phyloP scores from a whole-genome alignment of 2,329 filamentous ascomycete species.

The Aureobasidium zeae region DNA sequence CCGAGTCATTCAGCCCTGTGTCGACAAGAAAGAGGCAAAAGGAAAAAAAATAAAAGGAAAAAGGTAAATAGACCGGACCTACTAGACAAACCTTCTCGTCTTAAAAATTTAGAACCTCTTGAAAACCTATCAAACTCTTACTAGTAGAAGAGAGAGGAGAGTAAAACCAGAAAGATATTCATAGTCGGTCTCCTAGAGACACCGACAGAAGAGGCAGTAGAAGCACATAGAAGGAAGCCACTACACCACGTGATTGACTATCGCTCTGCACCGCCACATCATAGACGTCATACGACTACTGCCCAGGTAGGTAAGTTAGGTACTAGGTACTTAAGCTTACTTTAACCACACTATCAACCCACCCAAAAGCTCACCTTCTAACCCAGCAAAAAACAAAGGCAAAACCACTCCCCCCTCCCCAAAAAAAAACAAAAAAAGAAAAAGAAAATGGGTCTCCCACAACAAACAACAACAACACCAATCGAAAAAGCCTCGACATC shows the following conservation, averaged over 20 bases:
- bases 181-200: neutral
- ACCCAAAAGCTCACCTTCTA: neutral
- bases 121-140: too few species aligned
- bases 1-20: too few species aligned
- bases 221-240: neutral
- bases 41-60: too few species aligned
- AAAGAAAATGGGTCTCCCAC: conserved; percentile 14
- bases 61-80: too few species aligned
- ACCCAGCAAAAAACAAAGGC: neutral
- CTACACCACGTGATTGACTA: neutral
- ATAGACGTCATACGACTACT: too few species aligned
- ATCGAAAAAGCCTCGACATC: conserved; percentile 15
- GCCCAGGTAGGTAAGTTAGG: too few species aligned
- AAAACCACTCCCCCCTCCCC: neutral
- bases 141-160: too few species aligned
- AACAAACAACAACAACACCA: conserved; percentile 13
- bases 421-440: neutral
- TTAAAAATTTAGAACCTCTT: too few species aligned
- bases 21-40: too few species aligned
- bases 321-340: too few species aligned
- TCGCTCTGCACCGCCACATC: conserved; percentile 2
- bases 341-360: too few species aligned
- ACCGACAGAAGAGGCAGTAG: neutral
- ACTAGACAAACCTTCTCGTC: too few species aligned
- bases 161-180: neutral